phyloP scores from a whole-genome alignment of 371 early-diverging fungal species.

The Chytridium lagenaria region DNA sequence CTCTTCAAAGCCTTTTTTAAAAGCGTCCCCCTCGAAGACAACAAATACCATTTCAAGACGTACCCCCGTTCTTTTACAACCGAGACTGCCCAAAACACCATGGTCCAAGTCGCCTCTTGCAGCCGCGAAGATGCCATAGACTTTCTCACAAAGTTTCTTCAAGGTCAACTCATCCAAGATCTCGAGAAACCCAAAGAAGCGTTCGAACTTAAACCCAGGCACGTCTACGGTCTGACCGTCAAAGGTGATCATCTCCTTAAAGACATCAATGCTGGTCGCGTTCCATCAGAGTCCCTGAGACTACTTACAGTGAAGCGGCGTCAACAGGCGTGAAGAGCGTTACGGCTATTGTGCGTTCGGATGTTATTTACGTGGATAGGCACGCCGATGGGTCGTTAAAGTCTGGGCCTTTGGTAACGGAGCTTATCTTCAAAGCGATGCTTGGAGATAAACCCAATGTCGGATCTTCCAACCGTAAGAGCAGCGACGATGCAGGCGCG shows the following conservation, averaged over 20 bases:
- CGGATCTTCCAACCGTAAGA: background rate
- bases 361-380: slow-evolving; percentile 32
- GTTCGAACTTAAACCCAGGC: slow-evolving; percentile 9
- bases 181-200: slow-evolving; percentile 18
- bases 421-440: slow-evolving; percentile 9
- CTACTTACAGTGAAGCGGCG: slow-evolving; percentile 3
- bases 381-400: slow-evolving; percentile 11
- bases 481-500: slow-evolving; percentile 3
- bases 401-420: background rate
- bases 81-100: slow-evolving; percentile 19
- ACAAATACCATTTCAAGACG: slow-evolving; percentile 32
- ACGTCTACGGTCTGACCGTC: slow-evolving; percentile 20
- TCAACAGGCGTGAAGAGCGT: background rate
- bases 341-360: slow-evolving; percentile 1
- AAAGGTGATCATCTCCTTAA: slow-evolving; percentile 30
- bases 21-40: slow-evolving; percentile 27
- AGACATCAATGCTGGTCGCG: slow-evolving; percentile 26
- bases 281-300: slow-evolving; percentile 9
- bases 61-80: slow-evolving; percentile 29
- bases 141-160: slow-evolving; percentile 17
- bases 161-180: slow-evolving; percentile 23
- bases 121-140: slow-evolving; percentile 24
- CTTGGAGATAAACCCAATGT: slow-evolving; percentile 23
- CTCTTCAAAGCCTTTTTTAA: slow-evolving; percentile 11
- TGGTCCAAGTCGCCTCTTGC: slow-evolving; percentile 12